These are phyloP conservation scores for Ophiocordyceps robertsii DNA, from an alignment of 2,329 filamentous ascomycete species.

Conservation along the genomic window DNA sequence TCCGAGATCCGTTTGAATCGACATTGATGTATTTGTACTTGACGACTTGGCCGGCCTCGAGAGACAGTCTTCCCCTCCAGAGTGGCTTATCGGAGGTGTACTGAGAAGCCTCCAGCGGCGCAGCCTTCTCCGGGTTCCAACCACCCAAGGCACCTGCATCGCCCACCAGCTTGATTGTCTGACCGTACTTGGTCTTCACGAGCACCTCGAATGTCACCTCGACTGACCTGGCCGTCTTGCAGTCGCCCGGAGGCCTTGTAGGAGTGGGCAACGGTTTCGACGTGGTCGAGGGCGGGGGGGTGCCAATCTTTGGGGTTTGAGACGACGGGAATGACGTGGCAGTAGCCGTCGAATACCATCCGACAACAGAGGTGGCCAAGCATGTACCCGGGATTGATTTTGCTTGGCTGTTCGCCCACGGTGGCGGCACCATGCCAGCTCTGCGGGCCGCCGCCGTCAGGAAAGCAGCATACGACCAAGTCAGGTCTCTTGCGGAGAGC, in stretches of 20 bases:
- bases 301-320: slow-evolving; percentile 28
- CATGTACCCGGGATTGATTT: slow-evolving; percentile 37
- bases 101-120: slow-evolving; percentile 40
- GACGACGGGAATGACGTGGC: slow-evolving; percentile 33
- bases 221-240: slow-evolving; percentile 29
- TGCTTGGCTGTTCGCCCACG: slow-evolving; percentile 37
- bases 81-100: slow-evolving; percentile 48
- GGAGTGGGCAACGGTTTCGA: background rate
- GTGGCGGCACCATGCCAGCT: slow-evolving; percentile 37
- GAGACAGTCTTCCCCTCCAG: slow-evolving; percentile 43
- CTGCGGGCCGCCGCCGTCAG: slow-evolving; percentile 48
- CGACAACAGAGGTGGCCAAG: slow-evolving; percentile 27
- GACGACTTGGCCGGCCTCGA: slow-evolving; percentile 42
- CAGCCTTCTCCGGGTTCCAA: slow-evolving; percentile 43
- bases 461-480: slow-evolving; percentile 63
- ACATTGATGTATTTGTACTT: slow-evolving; percentile 59
- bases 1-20: slow-evolving; percentile 35
- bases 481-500: slow-evolving; percentile 52
- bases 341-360: slow-evolving; percentile 37
- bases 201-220: slow-evolving; percentile 49
- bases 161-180: slow-evolving; percentile 54
- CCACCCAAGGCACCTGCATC: slow-evolving; percentile 43
- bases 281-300: slow-evolving; percentile 16
- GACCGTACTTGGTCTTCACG: slow-evolving; percentile 43
- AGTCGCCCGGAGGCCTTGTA: slow-evolving; percentile 17